phyloP scores from a whole-genome alignment of 345 rosid species.

The Arabidopsis arenosa region DNA sequence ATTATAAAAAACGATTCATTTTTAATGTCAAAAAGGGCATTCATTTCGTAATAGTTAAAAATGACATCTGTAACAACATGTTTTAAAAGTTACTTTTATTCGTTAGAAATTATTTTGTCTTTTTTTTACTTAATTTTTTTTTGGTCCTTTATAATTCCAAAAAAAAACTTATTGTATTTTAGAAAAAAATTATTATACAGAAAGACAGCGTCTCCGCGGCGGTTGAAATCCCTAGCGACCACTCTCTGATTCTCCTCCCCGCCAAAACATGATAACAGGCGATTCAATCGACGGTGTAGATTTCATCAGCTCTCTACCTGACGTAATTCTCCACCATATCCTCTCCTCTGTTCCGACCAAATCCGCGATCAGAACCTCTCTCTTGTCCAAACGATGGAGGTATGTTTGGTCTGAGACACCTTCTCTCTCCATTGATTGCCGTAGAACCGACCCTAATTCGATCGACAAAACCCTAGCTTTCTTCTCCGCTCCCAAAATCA shows the following conservation, averaged over 20 bases:
- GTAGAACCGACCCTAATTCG: constrained; percentile 27
- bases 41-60: too few species aligned
- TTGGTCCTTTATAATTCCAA: too few species aligned
- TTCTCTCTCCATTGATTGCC: constrained; percentile 34
- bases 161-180: too few species aligned
- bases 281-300: constrained; percentile 30
- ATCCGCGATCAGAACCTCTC: constrained; percentile 37
- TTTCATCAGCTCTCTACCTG: constrained; percentile 41
- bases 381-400: constrained; percentile 42
- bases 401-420: constrained; percentile 41
- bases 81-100: too few species aligned
- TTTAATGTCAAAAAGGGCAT: too few species aligned
- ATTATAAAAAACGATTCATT: too few species aligned
- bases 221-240: constrained; percentile 17
- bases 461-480: constrained; percentile 30
- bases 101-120: too few species aligned
- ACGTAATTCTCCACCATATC: constrained; percentile 39
- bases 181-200: not conserved
- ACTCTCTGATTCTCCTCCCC: not conserved
- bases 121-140: too few species aligned
- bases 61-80: too few species aligned
- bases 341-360: constrained; percentile 43
- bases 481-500: constrained; percentile 36
- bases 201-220: constrained; percentile 8
- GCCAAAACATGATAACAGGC: not conserved